Percentiles rank a stretch among this genome's conserved stretches.
Evolutionary conservation across 2,329 filamentous ascomycete genomes (phyloP).

Genomic region (Sporothrix pallida): DNA sequence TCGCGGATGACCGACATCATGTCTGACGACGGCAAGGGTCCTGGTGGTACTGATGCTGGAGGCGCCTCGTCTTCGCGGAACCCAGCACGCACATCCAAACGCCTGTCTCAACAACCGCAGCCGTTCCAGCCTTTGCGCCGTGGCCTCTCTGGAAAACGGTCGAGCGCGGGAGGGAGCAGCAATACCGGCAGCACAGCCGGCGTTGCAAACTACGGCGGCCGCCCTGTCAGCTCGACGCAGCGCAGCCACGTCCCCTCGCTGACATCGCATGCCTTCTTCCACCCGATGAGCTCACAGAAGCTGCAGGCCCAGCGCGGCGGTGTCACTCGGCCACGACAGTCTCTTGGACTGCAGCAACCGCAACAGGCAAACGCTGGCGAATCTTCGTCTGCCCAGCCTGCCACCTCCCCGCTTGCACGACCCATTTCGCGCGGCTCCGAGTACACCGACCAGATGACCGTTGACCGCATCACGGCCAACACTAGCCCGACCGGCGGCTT

Average conservation of each 20-base stretch:
- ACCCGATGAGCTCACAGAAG: slow-evolving; percentile 94
- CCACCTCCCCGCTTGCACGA: slow-evolving; percentile 55
- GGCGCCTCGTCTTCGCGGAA: slow-evolving; percentile 56
- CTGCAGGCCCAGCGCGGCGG: slow-evolving; percentile 85
- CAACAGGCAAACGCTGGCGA: neutral
- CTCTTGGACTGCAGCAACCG: slow-evolving; percentile 36
- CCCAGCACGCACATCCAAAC: slow-evolving; percentile 56
- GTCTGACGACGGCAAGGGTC: slow-evolving; percentile 59
- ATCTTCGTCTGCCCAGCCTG: slow-evolving; percentile 32
- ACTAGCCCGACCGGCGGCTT: slow-evolving; percentile 72
- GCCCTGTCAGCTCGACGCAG: slow-evolving; percentile 71
- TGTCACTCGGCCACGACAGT: slow-evolving; percentile 48
- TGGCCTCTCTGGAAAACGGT: slow-evolving; percentile 53
- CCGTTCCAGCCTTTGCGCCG: slow-evolving; percentile 58
- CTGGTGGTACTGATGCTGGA: slow-evolving; percentile 42
- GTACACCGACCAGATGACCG: slow-evolving; percentile 74
- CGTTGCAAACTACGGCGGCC: slow-evolving; percentile 48
- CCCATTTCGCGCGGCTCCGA: slow-evolving; percentile 81
- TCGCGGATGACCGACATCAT: slow-evolving; percentile 72
- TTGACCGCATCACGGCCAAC: slow-evolving; percentile 74
- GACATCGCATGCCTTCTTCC: slow-evolving; percentile 89
- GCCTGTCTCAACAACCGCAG: slow-evolving; percentile 47
- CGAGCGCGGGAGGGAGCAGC: slow-evolving; percentile 48
- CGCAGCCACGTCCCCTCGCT: slow-evolving; percentile 89
- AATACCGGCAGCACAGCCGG: slow-evolving; percentile 42